Percentiles rank a stretch among this genome's conserved stretches.
Evolutionary conservation across 2,329 filamentous ascomycete species (phyloP).

Genomic region (Diaporthe humulicola): DNA sequence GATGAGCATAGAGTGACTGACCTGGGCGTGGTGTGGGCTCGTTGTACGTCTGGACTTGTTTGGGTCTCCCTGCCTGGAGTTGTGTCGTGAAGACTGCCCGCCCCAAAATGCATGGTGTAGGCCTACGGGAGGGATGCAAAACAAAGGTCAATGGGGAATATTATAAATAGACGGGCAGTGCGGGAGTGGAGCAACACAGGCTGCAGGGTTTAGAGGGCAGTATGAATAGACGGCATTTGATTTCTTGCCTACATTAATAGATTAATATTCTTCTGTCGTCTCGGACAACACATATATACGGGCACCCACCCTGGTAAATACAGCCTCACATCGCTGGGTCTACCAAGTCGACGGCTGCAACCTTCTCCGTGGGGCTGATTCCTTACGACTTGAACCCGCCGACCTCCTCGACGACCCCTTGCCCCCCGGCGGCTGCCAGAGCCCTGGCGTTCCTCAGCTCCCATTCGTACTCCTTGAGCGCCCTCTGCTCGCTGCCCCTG

Average conservation of each 20-base stretch:
- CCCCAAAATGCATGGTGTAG: background rate
- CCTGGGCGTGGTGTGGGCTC: background rate
- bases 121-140: background rate
- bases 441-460: slow-evolving; percentile 81
- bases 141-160: background rate
- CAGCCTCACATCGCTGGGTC: background rate
- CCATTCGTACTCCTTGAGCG: slow-evolving; percentile 92
- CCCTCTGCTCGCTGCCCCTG: slow-evolving; percentile 84
- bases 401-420: slow-evolving; percentile 7
- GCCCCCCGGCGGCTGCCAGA: slow-evolving; percentile 44
- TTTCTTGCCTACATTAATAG: slow-evolving; percentile 39
- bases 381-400: slow-evolving; percentile 16
- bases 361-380: background rate
- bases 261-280: slow-evolving; percentile 28
- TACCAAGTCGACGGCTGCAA: background rate
- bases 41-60: too few relatives aligned
- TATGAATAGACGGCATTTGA: slow-evolving; percentile 39
- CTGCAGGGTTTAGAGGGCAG: slow-evolving; percentile 29
- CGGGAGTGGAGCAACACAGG: background rate
- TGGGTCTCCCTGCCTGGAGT: background rate
- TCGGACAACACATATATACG: background rate
- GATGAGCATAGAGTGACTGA: slow-evolving; percentile 30
- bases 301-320: slow-evolving; percentile 1
- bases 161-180: background rate
- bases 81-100: too few relatives aligned